phyloP scores from a whole-genome alignment of 176 grass and related monocot genomes.

The Zea mays region Zm-B73-REFERENCE-NAM-5.0 NC_050098.1:192496501-192497000 shows the following conservation, averaged over 20 bases:
- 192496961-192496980: neutral
- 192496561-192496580: too few species aligned
- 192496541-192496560: too few species aligned
- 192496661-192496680: conserved; percentile 54
- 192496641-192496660: conserved; percentile 50
- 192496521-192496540: too few species aligned
- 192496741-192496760: conserved; percentile 44
- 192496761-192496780: too few species aligned
- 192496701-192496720: conserved; percentile 52
- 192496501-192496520: too few species aligned
- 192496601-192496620: neutral
- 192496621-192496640: conserved; percentile 51
- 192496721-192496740: conserved; percentile 55
- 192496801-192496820: too few species aligned
- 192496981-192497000: neutral
- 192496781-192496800: too few species aligned
- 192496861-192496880: neutral
- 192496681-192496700: conserved; percentile 67
- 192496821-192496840: too few species aligned
- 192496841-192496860: neutral
- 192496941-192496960: neutral
- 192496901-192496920: neutral
- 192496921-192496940: conserved; percentile 24
- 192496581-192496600: too few species aligned
- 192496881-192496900: neutral